Evolutionary conservation across 306 rosid genomes (phyloP), one percentile per base, ranked within the genome.

Genomic region (Leucaena leucocephala): DNA sequence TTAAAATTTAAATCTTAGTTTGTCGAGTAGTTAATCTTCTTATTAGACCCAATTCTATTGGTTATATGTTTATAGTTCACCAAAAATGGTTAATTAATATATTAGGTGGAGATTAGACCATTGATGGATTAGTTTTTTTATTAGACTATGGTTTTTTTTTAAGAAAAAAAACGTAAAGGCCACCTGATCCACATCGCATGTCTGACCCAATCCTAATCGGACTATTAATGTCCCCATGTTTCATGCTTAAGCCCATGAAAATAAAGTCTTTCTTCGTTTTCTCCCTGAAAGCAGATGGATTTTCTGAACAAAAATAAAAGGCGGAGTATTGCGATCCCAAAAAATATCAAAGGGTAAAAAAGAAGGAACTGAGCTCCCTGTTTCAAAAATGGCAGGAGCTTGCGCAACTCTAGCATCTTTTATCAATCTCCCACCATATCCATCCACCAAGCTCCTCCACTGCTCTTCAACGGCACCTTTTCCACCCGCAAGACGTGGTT

Each of bases 311-410:
- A 7, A 8, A 43, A 43, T 43, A 43, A 43, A n/a, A 17, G 2
- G 7, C 15, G 22, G 6, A 17, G 10, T 6, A n/a, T n/a, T 54
- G 12, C 11, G 61, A 54, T 50, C n/a, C 17, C 0, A 52, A 19
- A 54, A 7, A 6, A 8, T 0, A 27, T 27, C 27, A 27, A 27
- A 27, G 27, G 27, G 27, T 0, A 27, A 27, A 27, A 27, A 27
- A 27, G 27, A 17, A 11, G 34, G 65, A 44, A 45, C 19, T 46
- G 3, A 22, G 15, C 52, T 55, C 42, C 69, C 68, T 38, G 49
- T 64, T 61, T 64, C 33, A 78, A 78, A 48, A 80, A 90, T 90
- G 94, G 90, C 91, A 76, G 85, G 34, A 72, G 71, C 86, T 22
- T 54, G 76, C 42, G 36, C 84, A 57, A 58, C 76, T 8, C 38